phyloP scores from a whole-genome alignment of 2,329 filamentous ascomycete genomes.

The Neofusicoccum kwambonambiense region DNA sequence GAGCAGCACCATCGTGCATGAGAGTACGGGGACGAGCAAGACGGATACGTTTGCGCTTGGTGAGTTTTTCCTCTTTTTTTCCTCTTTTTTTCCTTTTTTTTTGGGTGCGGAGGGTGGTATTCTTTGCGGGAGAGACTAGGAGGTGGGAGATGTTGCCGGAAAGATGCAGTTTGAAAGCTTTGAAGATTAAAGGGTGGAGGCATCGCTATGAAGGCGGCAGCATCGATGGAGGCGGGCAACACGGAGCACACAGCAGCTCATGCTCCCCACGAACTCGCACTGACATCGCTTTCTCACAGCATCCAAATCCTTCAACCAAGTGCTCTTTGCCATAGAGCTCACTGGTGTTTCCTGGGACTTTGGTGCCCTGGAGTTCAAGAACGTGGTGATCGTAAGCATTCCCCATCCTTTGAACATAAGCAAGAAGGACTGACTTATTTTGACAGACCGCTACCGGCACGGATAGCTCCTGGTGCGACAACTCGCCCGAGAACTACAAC shows the following conservation, averaged over 20 bases:
- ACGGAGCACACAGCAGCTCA: too few relatives aligned
- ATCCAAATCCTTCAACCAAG: conserved; percentile 43
- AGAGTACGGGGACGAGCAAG: conserved; percentile 28
- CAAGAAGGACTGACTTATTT: not conserved
- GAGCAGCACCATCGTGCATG: conserved; percentile 35
- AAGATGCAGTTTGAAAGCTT: too few relatives aligned
- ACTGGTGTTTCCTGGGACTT: conserved; percentile 42
- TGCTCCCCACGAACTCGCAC: too few relatives aligned
- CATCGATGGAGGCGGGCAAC: too few relatives aligned
- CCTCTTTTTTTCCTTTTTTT: too few relatives aligned
- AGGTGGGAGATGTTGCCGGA: too few relatives aligned
- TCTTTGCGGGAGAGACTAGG: too few relatives aligned
- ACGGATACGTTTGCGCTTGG: conserved; percentile 37
- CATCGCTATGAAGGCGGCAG: too few relatives aligned
- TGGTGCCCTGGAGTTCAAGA: conserved; percentile 37
- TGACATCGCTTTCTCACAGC: conserved; percentile 18
- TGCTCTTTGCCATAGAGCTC: conserved; percentile 43
- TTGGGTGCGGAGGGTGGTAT: too few relatives aligned
- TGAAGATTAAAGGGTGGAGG: too few relatives aligned
- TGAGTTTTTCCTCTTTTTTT: not conserved
- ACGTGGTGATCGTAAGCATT: conserved; percentile 26
- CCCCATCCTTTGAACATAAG: conserved; percentile 10
- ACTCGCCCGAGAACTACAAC: conserved; percentile 41
- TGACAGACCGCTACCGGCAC: conserved; percentile 23
- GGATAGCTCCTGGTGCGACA: conserved; percentile 24